Base-by-base conservation (phyloP, 73 alveolate genomes). In the Effrenium voratum region DNA sequence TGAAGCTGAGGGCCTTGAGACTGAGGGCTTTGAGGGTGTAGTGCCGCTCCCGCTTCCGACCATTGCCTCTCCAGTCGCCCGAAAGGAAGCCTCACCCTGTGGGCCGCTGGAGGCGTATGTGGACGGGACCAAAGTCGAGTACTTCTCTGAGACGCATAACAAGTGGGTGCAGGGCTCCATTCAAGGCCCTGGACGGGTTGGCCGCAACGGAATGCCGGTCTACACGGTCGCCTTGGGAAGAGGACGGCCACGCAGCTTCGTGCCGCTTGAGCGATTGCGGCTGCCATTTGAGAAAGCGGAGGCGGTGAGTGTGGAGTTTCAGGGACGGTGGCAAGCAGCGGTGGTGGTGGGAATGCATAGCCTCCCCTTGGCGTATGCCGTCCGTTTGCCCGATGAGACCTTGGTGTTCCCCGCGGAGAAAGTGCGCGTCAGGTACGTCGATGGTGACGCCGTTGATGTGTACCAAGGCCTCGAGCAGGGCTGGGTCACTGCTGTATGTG, bases 141-240 rank as follows among this genome's bases (percentile, higher is more conserved):
- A 32, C 34, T 80, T 80, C 19, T 80, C 91, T 3, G 91, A 80
- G 91, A 80, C 91, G 50, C 91, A 80, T 34, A 46, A 47, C 12
- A 80, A 47, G 40, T 80, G 91, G 91, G 47, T 34, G 1, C 19
- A 2, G 10, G 91, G 49, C n/a, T 80, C 91, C 46, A 80, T 80
- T 34, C 49, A 80, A 80, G 72, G 91, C 28, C 40, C 73, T 15
- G 91, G 91, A 1, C 1, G 19, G 2, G 80, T 32, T 60, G 75
- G 75, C 40, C 5, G n/a, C n/a, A n/a, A n/a, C n/a, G n/a, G n/a
- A n/a, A n/a, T 47, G 91, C 91, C 72, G n/a, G 3, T 24, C 3
- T 80, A 80, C 91, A 28, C 45, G 34, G 91, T 80, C n/a, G 72
- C 72, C 73, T 6, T 80, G 68, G 24, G 34, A 13, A 40, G 91